Base-by-base conservation (phyloP, 2,329 filamentous ascomycete species). In the Colletotrichum lupini region DNA sequence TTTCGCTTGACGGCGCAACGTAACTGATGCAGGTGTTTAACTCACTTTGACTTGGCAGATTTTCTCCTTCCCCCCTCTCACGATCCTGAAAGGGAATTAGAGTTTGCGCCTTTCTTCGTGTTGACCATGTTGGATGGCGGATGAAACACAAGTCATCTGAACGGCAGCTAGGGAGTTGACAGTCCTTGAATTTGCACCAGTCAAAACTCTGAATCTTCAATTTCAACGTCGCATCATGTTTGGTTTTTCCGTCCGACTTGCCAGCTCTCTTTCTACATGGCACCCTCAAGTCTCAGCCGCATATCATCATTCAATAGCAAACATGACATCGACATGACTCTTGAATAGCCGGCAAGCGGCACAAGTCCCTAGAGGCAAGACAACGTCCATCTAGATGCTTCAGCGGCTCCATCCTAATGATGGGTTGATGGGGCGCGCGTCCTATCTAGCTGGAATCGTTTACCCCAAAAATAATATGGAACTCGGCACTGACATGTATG, bases 391-490 rank as follows among this genome's bases (percentile, higher is more conserved):
- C 52, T 58, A 24, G 14, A n/a, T n/a, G 42, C 42, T 49, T 22
- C 42, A 49, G 19, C 14, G 28, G 28, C 30, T 28, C n/a, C 56
- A 28, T 11, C 8, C 14, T 49, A 6, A 49, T n/a, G 22, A 53
- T 32, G 26, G 9, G 12, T n/a, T 8, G 16, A 58, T 32, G 56
- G 19, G 7, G 56, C 56, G 7, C 26, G 52, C n/a, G 59, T 32
- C 24, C 24, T 46, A 49, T 60, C 49, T 56, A 71, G 19, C 26
- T 67, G 63, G 57, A 59, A 63, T 61, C 37, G 8, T n/a, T 3
- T 42, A 53, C 6, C 52, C 52, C 26, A 16, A 42, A 16, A 53
- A n/a, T 58, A 72, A 68, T 68, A 72, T 72, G 69, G 69, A 72
- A 62, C 24, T 62, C 69, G 69, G 69, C 64, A 68, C 64, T 28